Evolutionary conservation across 2,329 filamentous ascomycete species (phyloP).

Genomic region (Lasiodiplodia sp.): DNA sequence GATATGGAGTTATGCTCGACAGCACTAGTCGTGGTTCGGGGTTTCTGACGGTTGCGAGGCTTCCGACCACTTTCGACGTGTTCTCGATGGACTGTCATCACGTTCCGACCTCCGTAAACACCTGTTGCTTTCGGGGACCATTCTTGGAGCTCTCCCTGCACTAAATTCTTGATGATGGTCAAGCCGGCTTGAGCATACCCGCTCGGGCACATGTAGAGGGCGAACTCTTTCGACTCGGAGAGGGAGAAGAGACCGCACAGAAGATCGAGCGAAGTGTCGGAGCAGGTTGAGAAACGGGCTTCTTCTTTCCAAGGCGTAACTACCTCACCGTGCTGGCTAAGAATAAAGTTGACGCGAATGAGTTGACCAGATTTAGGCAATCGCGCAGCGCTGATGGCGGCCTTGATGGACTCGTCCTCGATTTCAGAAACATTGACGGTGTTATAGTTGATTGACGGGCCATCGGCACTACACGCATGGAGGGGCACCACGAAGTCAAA

Average conservation of each 20-base stretch:
- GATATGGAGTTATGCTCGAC: not conserved
- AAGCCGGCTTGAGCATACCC: slow-evolving; percentile 10
- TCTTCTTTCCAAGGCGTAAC: slow-evolving; percentile 18
- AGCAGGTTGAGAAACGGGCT: not conserved
- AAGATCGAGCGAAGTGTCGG: slow-evolving; percentile 18
- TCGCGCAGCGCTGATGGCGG: slow-evolving; percentile 4
- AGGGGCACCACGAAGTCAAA: slow-evolving; percentile 18
- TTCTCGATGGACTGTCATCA: not conserved
- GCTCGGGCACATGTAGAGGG: slow-evolving; percentile 11
- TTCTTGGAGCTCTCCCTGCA: not conserved
- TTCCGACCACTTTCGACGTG: slow-evolving; percentile 2
- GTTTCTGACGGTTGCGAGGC: not conserved
- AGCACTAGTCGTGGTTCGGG: not conserved
- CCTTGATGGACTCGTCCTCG: not conserved
- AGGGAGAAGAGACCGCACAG: slow-evolving; percentile 20
- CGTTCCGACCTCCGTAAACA: slow-evolving; percentile 5
- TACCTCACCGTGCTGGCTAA: not conserved
- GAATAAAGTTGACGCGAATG: not conserved
- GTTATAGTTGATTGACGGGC: not conserved
- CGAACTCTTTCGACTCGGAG: not conserved
- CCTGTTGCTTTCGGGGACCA: not conserved
- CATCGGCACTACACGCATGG: not conserved
- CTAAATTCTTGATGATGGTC: not conserved
- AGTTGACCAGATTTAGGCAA: not conserved
- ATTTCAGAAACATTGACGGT: slow-evolving; percentile 3